Base-by-base conservation (phyloP, 2,329 filamentous ascomycete genomes). In the Pseudopithomyces maydicus region DNA sequence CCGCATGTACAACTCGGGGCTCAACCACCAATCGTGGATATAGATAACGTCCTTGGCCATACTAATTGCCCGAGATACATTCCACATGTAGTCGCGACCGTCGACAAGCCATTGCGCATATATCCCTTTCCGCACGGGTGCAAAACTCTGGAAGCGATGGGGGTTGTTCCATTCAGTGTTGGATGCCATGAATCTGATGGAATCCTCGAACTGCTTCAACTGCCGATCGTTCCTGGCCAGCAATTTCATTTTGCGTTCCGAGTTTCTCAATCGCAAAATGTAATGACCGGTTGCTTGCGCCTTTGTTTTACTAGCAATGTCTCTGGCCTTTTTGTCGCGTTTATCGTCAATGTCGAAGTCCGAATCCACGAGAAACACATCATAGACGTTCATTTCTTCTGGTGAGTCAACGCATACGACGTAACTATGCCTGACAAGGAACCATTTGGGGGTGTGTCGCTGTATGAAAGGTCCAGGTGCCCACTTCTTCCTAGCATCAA, bases 21-120 rank as follows among this genome's bases (percentile, higher is more conserved):
- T 97, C 39, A 99, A 80, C 95, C 95, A 99, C 95, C 95, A 99
- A 76, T 98, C 95, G 74, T 99, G 95, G 61, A 99, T 98, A 77
- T 98, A 98, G 66, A 99, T 94, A 59, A 98, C 94, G 78, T 98
- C 95, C 69, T 91, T 91, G 8, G 95, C 95, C 87, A 97, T 97
- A 73, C 92, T 95, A 69, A 99, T 96, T 12, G 95, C 95, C 62
- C 94, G 87, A 11, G 94, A 98, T 7, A 98, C 92, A 74, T 97
- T 96, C 95, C 95, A 99, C 94, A 98, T 98, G 80, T 98, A 96
- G 74, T 99, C 95, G 65, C 95, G 87, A 15, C 91, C 95, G 76
- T 99, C 95, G 0, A 99, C 94, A 8, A 99, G 85, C 93, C 94
- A 98, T 71, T 97, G 92, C 2, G 93, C 92, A 78, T 94, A 95